Base-by-base conservation (phyloP, 2,329 filamentous ascomycete species). In the Penicillium rolfsii region DNA sequence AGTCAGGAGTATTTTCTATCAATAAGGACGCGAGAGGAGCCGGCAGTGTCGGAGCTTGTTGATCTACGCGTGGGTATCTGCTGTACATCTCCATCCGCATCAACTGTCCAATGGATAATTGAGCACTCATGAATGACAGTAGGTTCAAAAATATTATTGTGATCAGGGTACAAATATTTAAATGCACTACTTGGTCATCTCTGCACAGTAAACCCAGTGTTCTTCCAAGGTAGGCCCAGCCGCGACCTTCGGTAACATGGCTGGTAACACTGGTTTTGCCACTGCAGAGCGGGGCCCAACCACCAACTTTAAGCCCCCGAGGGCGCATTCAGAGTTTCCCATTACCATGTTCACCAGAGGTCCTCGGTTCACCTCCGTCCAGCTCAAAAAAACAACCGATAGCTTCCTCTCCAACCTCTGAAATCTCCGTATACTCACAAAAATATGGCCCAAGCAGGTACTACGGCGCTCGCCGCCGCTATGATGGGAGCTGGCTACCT, bases 401-500 rank as follows among this genome's bases (percentile, higher is more conserved):
- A n/a, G 5, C 38, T 35, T 35, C 40, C 5, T 24, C 24, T 28
- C 7, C 11, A 33, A 22, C 30, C 14, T 11, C 41, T 30, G 16
- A 19, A 11, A 24, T 14, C 12, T 22, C 28, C 28, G 3, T 19
- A 26, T 12, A 43, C 38, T 45, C 22, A 41, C 28, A 30, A 58
- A 36, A 58, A 5, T n/a, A 66, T 64, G 64, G 16, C 43, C 14
- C 46, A 59, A 43, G 11, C 33, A 50, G 36, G 36, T 26, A 33
- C 60, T 8, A 38, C 53, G 24, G 16, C 61, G 1, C 60, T 73
- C 1, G 63, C 63, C 4, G 22, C 63, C 2, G 36, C 59, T n/a
- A 60, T 71, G 30, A 52, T 61, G 7, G 59, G 57, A 5, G 65
- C 66, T 2, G 64, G 63, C 48, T 63, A 65, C 35, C 49, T 69